A percentile compares a stretch with the other conserved stretches of the same genome.
phyloP scores from a whole-genome alignment of 1,139 yeast genomes.

The Kurtzmaniella quercitrusa region DNA sequence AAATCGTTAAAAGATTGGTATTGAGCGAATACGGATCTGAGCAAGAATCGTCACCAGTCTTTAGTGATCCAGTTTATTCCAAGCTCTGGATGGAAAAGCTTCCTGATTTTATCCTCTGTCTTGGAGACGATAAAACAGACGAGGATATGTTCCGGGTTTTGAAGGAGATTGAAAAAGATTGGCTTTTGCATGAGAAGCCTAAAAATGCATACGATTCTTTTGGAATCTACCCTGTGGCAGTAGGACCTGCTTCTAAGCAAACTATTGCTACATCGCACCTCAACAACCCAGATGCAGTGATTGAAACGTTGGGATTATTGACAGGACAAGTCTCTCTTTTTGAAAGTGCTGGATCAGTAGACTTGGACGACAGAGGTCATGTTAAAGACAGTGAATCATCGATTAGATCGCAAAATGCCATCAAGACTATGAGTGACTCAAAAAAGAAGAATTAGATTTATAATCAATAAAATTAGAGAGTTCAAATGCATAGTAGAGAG shows the following conservation, averaged over 20 bases:
- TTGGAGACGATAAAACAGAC: slow-evolving; percentile 95
- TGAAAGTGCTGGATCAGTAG: slow-evolving; percentile 73
- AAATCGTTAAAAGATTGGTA: slow-evolving; percentile 80
- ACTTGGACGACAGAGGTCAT: slow-evolving; percentile 73
- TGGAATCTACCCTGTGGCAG: slow-evolving; percentile 84
- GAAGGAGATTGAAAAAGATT: slow-evolving; percentile 51
- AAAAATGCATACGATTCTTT: slow-evolving; percentile 45
- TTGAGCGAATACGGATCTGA: slow-evolving; percentile 54
- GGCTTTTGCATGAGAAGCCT: slow-evolving; percentile 34
- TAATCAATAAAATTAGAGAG: too few relatives aligned
- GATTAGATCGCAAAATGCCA: slow-evolving; percentile 34
- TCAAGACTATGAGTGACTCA: slow-evolving; percentile 7
- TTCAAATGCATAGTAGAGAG: too few relatives aligned
- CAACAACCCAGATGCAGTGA: slow-evolving; percentile 78
- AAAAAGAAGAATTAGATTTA: not conserved
- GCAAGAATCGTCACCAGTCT: slow-evolving; percentile 30
- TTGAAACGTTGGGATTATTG: slow-evolving; percentile 77
- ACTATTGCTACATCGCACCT: slow-evolving; percentile 88
- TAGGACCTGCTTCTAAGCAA: slow-evolving; percentile 89
- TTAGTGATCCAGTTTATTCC: slow-evolving; percentile 18
- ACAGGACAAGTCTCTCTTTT: slow-evolving; percentile 72
- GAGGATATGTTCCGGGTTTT: slow-evolving; percentile 93
- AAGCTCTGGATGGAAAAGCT: slow-evolving; percentile 21
- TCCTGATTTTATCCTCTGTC: slow-evolving; percentile 82
- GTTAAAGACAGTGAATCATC: slow-evolving; percentile 44